Conservation (phyloP, 345 rosid genomes). For the Eutrema japonicum region DNA sequence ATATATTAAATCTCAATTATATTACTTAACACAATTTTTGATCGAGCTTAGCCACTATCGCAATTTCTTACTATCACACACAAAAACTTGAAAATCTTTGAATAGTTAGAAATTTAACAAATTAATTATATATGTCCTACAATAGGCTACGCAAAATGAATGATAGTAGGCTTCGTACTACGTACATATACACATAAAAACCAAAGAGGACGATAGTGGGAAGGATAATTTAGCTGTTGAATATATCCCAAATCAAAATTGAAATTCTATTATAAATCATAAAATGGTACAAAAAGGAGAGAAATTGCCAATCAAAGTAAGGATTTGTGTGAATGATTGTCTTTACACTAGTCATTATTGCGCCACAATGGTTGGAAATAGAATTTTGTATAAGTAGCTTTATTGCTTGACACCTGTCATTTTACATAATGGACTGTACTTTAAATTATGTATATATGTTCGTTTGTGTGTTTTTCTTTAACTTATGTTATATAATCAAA, state of each 20-base stretch:
- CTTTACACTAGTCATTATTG: conserved; percentile 51
- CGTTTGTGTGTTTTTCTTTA: conserved; percentile 30
- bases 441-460: conserved; percentile 23
- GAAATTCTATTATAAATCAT: conserved; percentile 23
- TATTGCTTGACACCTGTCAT: conserved; percentile 60
- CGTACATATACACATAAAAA: conserved; percentile 33
- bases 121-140: not conserved
- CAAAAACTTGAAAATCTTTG: not conserved
- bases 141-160: conserved; percentile 29
- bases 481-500: conserved; percentile 2
- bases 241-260: conserved; percentile 30
- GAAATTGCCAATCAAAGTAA: conserved; percentile 52
- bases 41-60: not conserved
- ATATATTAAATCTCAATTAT: no score
- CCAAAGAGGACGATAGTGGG: conserved; percentile 34
- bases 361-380: conserved; percentile 36
- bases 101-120: not conserved
- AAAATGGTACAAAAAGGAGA: conserved; percentile 16
- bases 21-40: not conserved
- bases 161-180: conserved; percentile 43
- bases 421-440: conserved; percentile 31
- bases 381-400: conserved; percentile 49
- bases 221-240: conserved; percentile 37
- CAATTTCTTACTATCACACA: not conserved
- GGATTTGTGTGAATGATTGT: conserved; percentile 54